phyloP scores from a whole-genome alignment of 116 monocot species.

The Iris pallida region DNA sequence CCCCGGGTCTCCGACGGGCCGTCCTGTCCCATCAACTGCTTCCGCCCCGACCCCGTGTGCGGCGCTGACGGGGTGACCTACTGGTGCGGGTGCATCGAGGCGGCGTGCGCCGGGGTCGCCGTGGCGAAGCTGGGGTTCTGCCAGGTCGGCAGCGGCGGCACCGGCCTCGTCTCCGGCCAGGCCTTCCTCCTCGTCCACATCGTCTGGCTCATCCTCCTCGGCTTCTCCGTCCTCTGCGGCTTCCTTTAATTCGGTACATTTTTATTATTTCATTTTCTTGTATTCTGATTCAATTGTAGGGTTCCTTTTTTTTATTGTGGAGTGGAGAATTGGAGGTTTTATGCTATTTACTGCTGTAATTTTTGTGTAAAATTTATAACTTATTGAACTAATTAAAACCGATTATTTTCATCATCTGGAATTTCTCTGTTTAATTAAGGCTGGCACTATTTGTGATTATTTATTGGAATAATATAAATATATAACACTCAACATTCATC shows the following conservation, averaged over 20 bases:
- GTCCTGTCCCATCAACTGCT: constrained; percentile 60
- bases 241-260: constrained; percentile 40
- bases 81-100: constrained; percentile 85
- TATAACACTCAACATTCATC: too few species aligned
- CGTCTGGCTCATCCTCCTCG: constrained; percentile 85
- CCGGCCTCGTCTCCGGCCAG: constrained; percentile 54
- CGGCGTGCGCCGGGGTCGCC: constrained; percentile 60
- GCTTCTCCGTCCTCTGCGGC: constrained; percentile 66
- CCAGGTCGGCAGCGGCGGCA: constrained; percentile 57
- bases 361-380: too few species aligned
- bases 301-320: too few species aligned
- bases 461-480: too few species aligned
- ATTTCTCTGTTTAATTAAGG: too few species aligned
- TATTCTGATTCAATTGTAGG: too few species aligned
- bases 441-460: too few species aligned
- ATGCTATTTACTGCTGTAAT: too few species aligned
- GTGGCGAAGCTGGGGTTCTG: constrained; percentile 68
- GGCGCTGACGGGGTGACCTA: constrained; percentile 68
- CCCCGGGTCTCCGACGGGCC: constrained; percentile 9
- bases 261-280: not conserved
- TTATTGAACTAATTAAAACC: too few species aligned
- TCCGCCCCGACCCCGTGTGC: constrained; percentile 81
- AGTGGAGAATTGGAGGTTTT: too few species aligned
- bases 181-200: constrained; percentile 82
- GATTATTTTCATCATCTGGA: too few species aligned